Evolutionary conservation across 176 grass and related monocot species (phyloP).

Genomic region (Pharus latifolius): DNA sequence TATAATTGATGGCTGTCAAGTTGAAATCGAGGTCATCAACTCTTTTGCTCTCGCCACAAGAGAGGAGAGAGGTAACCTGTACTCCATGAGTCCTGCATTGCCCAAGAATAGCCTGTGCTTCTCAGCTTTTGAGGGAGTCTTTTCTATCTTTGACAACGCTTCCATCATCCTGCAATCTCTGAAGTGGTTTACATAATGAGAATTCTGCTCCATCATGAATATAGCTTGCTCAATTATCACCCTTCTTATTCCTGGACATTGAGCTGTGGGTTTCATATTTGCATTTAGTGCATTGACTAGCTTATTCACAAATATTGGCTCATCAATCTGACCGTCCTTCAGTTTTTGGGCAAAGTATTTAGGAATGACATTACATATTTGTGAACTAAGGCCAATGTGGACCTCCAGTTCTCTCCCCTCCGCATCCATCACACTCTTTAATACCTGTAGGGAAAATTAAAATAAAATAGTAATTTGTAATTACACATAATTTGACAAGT

Average conservation of each 20-base stretch:
- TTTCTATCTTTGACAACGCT: background rate
- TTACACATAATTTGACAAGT: background rate
- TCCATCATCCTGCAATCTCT: background rate
- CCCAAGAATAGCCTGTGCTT: background rate
- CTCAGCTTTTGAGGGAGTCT: background rate
- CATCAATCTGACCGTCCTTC: background rate
- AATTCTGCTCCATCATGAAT: background rate
- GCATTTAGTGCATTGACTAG: background rate
- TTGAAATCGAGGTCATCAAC: background rate
- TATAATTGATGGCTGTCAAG: background rate
- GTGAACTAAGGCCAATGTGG: background rate
- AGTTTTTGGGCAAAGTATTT: background rate
- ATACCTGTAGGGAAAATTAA: too few relatives aligned
- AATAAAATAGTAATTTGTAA: too few relatives aligned
- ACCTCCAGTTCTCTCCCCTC: too few relatives aligned
- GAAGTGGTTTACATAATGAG: background rate
- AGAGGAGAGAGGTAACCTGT: fast-evolving
- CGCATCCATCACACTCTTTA: too few relatives aligned
- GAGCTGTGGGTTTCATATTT: background rate
- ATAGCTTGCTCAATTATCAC: background rate
- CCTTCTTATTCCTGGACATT: background rate
- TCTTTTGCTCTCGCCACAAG: background rate
- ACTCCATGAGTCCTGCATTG: background rate
- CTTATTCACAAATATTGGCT: background rate
- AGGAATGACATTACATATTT: background rate